Base-by-base conservation (phyloP, 371 early-diverging fungal species). In the Mucor velutinosus region DNA sequence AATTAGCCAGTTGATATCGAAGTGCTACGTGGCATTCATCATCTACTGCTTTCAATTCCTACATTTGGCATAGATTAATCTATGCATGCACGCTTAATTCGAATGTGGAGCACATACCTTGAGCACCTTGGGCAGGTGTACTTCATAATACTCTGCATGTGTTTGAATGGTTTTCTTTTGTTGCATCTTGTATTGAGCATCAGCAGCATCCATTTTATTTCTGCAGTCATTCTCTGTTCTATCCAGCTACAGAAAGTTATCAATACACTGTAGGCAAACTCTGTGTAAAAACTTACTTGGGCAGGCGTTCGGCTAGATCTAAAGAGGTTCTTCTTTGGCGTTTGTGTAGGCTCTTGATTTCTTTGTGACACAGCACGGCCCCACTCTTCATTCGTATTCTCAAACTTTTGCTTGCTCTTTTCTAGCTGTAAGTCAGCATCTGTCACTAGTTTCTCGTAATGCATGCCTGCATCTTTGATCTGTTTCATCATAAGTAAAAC, bases 331-430 rank as follows among this genome's bases (percentile, higher is more conserved):
- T 87, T 87, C 74, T 87, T 79, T 37, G 77, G 58, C 39, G 79
- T 64, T 21, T 77, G 73, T 11, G 79, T 41, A 15, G 87, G 80
- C 60, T 89, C 86, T 65, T 81, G 79, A 65, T 82, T 84, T 73
- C 88, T 86, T 79, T 90, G 87, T 32, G 89, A 71, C 29, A 93
- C 83, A 7, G 92, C 80, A 14, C 88, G 82, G 64, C 93, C 92
- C 94, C 93, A 93, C 47, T 93, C 94, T 66, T 92, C 93, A 25
- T 90, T 92, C 12, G 83, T 72, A 8, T 78, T 45, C 58, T 93
- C 93, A 76, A 92, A 94, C 66, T 89, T 89, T 68, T 78, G 84
- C 58, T 90, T 89, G 58, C 87, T 87, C 83, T 94, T 94, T 73
- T 93, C 94, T 63, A 95, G 75, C 32, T 80, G 75, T 37, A 73